These are phyloP conservation scores for Thalassia testudinum DNA, from an alignment of 116 monocot genomes.

Conservation along the genomic window DNA sequence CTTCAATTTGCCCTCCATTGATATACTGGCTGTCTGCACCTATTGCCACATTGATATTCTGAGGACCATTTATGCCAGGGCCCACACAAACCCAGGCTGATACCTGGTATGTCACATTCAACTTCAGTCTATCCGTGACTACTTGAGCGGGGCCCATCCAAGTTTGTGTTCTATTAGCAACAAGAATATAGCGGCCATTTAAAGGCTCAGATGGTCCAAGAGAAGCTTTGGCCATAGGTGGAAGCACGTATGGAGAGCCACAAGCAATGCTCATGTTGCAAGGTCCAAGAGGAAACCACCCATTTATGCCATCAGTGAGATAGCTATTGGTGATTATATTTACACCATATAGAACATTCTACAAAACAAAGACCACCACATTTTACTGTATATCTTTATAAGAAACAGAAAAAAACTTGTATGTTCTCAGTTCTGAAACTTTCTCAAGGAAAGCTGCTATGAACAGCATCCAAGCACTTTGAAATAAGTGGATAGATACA, in stretches of 20 bases:
- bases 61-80: slow-evolving; percentile 30
- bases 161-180: slow-evolving; percentile 47
- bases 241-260: slow-evolving; percentile 52
- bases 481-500: too few relatives aligned
- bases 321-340: slow-evolving; percentile 74
- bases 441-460: too few relatives aligned
- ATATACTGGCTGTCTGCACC: slow-evolving; percentile 65
- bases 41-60: slow-evolving; percentile 62
- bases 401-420: too few relatives aligned
- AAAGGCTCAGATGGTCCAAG: slow-evolving; percentile 39
- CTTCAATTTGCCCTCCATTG: slow-evolving; percentile 68
- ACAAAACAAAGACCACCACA: slow-evolving; percentile 1
- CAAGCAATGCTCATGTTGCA: slow-evolving; percentile 39
- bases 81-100: slow-evolving; percentile 79
- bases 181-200: slow-evolving; percentile 49
- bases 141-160: slow-evolving; percentile 91
- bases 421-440: too few relatives aligned
- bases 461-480: too few relatives aligned
- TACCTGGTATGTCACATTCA: slow-evolving; percentile 61
- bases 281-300: slow-evolving; percentile 70
- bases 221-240: slow-evolving; percentile 59
- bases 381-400: neutral
- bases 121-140: slow-evolving; percentile 50
- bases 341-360: slow-evolving; percentile 21
- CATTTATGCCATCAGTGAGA: slow-evolving; percentile 47